A percentile compares a stretch with the other conserved stretches of the same genome.
phyloP scores from a whole-genome alignment of 2,329 filamentous ascomycete genomes.

The Xylariales sp. region DNA sequence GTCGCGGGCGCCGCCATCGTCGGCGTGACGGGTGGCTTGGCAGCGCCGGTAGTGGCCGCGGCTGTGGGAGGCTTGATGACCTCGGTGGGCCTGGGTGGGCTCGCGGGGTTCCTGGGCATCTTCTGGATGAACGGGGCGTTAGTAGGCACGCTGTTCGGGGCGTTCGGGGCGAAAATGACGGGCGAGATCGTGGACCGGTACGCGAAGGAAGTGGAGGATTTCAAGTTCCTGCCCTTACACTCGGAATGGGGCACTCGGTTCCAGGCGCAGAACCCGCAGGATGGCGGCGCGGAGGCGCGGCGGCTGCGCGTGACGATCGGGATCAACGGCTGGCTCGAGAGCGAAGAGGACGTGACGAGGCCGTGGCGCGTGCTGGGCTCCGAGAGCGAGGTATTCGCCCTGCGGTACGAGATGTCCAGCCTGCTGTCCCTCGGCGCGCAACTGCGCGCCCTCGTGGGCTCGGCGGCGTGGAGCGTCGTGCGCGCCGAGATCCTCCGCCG shows the following conservation, averaged over 20 bases:
- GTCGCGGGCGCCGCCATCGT: constrained; percentile 90
- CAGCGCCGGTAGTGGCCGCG: constrained; percentile 87
- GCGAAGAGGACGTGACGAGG: constrained; percentile 77
- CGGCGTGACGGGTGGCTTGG: constrained; percentile 91
- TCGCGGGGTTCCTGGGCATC: constrained; percentile 86
- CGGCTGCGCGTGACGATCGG: constrained; percentile 85
- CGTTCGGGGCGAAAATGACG: constrained; percentile 83
- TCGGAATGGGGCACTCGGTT: constrained; percentile 55
- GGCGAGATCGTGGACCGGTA: constrained; percentile 90
- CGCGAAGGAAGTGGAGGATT: constrained; percentile 86
- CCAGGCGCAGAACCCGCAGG: background rate
- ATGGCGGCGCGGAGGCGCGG: constrained; percentile 48
- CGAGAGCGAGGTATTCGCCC: constrained; percentile 82
- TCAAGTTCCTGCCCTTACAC: constrained; percentile 79
- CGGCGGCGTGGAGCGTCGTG: constrained; percentile 79
- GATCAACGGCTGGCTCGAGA: constrained; percentile 86
- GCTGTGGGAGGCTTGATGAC: constrained; percentile 88
- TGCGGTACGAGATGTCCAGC: constrained; percentile 84
- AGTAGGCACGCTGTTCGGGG: constrained; percentile 88
- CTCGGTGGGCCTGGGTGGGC: constrained; percentile 84
- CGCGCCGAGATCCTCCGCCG: constrained; percentile 80
- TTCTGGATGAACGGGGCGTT: constrained; percentile 88
- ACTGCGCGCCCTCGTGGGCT: constrained; percentile 77
- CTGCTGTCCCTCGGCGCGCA: constrained; percentile 81
- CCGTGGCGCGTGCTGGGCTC: constrained; percentile 82